Conservation (phyloP, 2,329 filamentous ascomycete species). For the Exophiala mesophila region DNA sequence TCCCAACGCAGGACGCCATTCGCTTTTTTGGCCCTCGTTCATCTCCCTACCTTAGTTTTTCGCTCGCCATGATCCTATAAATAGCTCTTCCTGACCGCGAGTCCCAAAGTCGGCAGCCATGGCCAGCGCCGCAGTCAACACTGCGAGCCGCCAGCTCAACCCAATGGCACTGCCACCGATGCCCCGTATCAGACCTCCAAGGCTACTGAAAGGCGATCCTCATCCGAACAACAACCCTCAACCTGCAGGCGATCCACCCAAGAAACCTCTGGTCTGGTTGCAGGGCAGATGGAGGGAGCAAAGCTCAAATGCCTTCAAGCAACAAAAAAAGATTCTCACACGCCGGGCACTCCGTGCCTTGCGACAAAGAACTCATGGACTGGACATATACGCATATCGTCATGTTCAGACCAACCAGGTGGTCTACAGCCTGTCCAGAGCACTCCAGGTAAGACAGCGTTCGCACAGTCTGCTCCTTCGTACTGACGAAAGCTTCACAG, state of each 20-base stretch:
- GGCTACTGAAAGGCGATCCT: conserved; percentile 23
- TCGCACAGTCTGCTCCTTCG: neutral
- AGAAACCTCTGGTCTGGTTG: conserved; percentile 30
- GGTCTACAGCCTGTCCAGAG: conserved; percentile 56
- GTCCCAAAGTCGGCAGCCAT: conserved; percentile 7
- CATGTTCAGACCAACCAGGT: conserved; percentile 60
- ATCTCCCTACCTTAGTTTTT: too few species aligned
- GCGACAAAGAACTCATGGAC: conserved; percentile 47
- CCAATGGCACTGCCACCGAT: conserved; percentile 22
- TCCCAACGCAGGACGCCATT: too few species aligned
- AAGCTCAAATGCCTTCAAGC: conserved; percentile 40
- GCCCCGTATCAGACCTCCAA: conserved; percentile 26
- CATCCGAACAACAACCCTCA: conserved; percentile 22
- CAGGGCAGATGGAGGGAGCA: conserved; percentile 39
- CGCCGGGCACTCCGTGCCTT: conserved; percentile 42
- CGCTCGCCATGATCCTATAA: too few species aligned
- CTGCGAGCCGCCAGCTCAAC: conserved; percentile 20
- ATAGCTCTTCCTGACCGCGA: too few species aligned
- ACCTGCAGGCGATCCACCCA: conserved; percentile 15
- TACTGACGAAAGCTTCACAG: conserved; percentile 29
- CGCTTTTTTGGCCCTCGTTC: too few species aligned
- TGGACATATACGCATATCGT: conserved; percentile 59
- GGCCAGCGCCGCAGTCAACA: conserved; percentile 21
- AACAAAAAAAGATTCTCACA: conserved; percentile 35
- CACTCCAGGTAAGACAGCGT: conserved; percentile 46